Conservation (phyloP, 352 stramenopile genomes). For the Globisporangium solare region DNA sequence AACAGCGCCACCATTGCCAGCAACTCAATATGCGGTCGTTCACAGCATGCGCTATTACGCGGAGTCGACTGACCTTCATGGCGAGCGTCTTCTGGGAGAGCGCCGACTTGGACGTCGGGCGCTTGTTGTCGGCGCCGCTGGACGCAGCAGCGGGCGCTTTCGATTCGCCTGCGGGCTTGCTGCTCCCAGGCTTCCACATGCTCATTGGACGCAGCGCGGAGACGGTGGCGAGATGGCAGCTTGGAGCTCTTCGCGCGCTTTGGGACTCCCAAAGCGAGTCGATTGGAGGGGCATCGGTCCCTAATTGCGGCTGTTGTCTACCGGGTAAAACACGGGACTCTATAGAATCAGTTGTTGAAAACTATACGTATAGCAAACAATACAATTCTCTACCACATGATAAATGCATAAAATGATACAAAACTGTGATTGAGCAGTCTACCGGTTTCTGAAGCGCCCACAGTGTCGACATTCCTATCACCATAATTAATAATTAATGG, state of each 20-base stretch:
- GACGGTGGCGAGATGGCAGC: background rate
- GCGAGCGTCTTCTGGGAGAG: slow-evolving; percentile 82
- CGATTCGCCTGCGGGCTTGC: slow-evolving; percentile 4
- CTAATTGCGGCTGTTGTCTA: background rate
- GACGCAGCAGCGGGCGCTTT: slow-evolving; percentile 3
- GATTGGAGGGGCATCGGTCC: slow-evolving; percentile 11
- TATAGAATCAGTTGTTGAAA: no score
- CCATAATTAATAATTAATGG: no score
- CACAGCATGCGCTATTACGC: background rate
- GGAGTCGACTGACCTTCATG: slow-evolving; percentile 60
- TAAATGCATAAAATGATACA: no score
- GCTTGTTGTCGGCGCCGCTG: slow-evolving; percentile 9
- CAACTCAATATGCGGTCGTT: background rate
- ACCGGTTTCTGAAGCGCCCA: no score
- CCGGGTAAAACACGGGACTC: no score
- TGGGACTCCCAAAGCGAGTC: background rate
- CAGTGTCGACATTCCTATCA: no score
- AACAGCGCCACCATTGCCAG: background rate
- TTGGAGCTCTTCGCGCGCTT: slow-evolving; percentile 7
- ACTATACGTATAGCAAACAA: no score
- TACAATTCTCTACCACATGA: no score
- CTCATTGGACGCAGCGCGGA: background rate
- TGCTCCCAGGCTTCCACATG: slow-evolving; percentile 24
- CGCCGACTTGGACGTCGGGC: slow-evolving; percentile 34
- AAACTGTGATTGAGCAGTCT: no score